A percentile compares a stretch with the other conserved stretches of the same genome.
Conservation (phyloP, 495 filamentous ascomycete genomes). For the Daldinia bambusicola region DNA sequence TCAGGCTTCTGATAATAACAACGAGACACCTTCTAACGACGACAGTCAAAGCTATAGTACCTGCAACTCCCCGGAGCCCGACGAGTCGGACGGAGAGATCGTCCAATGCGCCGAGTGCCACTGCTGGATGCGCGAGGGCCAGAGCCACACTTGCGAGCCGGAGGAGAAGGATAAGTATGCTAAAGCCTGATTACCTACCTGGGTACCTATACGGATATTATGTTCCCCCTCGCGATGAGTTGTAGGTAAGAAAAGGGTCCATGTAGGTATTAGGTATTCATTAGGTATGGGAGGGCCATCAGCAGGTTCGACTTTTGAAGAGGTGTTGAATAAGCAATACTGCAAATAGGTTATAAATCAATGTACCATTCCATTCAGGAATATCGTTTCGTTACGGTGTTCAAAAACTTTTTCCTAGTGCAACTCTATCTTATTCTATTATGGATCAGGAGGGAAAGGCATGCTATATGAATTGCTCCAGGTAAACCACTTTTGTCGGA, state of each 20-base stretch:
- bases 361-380: too few relatives aligned
- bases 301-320: too few relatives aligned
- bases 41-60: not conserved
- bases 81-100: constrained; percentile 5
- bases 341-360: too few relatives aligned
- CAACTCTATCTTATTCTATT: too few relatives aligned
- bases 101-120: constrained; percentile 18
- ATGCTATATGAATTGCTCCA: too few relatives aligned
- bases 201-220: not conserved
- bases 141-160: constrained; percentile 16
- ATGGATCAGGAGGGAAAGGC: too few relatives aligned
- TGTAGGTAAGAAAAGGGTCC: not conserved
- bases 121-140: constrained; percentile 18
- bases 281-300: too few relatives aligned
- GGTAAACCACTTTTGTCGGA: too few relatives aligned
- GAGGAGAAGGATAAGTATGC: constrained; percentile 26
- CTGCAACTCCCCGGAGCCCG: not conserved
- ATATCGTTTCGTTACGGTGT: too few relatives aligned
- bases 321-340: too few relatives aligned
- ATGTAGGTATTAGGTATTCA: too few relatives aligned
- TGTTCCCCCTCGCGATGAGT: not conserved
- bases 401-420: too few relatives aligned
- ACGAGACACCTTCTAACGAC: not conserved
- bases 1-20: not conserved
- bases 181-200: not conserved